phyloP scores from a whole-genome alignment of 441 rosid genomes.

The Sinapis alba region DNA sequence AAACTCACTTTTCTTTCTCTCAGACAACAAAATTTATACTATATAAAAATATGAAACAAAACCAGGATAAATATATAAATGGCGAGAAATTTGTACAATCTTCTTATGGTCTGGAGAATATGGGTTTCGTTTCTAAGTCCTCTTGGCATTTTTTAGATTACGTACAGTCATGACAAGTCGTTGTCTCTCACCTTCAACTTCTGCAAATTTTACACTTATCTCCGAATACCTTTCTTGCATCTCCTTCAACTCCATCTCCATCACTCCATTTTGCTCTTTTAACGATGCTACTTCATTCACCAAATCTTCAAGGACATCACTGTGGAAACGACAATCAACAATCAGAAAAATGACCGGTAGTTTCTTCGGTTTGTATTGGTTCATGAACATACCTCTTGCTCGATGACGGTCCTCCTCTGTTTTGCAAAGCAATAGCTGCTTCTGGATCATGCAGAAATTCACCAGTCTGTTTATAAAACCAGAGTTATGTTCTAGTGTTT shows the following conservation, averaged over 20 bases:
- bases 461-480: conserved; percentile 16
- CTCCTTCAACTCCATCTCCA: conserved; percentile 79
- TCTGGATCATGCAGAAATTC: conserved; percentile 5
- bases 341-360: not conserved
- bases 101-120: not conserved
- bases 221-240: conserved; percentile 86
- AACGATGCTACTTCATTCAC: conserved; percentile 46
- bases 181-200: conserved; percentile 96
- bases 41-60: not conserved
- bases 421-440: not conserved
- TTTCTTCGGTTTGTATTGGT: conserved; percentile 4
- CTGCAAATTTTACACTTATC: conserved; percentile 85
- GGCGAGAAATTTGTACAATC: conserved; percentile 21
- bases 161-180: conserved; percentile 77
- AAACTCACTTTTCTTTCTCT: conserved; percentile 13
- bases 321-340: not conserved
- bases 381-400: conserved; percentile 33
- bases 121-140: conserved; percentile 28
- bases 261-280: conserved; percentile 58
- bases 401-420: not conserved
- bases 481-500: conserved; percentile 4
- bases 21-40: not conserved
- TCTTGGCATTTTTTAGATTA: conserved; percentile 62
- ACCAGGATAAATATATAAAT: not conserved
- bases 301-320: conserved; percentile 15